Evolutionary conservation across 768 basidiomycete genomes (phyloP).

Genomic region (Podaxis sp.): DNA sequence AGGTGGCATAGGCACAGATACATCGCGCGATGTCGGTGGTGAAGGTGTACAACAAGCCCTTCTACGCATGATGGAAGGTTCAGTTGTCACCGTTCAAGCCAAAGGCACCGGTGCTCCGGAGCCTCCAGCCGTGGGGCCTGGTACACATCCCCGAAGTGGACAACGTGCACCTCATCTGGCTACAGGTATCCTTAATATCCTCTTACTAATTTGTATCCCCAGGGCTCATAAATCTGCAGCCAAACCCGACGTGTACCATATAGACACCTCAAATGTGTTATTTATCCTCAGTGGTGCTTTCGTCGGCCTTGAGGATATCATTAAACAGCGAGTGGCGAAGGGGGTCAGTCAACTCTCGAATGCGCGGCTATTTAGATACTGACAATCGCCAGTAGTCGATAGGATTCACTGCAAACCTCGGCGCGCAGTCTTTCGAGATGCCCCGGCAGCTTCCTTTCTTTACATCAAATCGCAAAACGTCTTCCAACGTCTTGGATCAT

Average conservation of each 20-base stretch:
- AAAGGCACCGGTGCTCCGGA: conserved; percentile 56
- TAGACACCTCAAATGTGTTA: conserved; percentile 90
- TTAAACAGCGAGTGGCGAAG: conserved; percentile 78
- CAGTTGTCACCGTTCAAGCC: conserved; percentile 76
- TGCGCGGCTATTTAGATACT: conserved; percentile 9
- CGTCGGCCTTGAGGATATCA: conserved; percentile 83
- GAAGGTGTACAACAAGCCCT: conserved; percentile 96
- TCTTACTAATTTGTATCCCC: not conserved
- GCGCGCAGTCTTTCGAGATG: conserved; percentile 32
- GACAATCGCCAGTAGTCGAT: conserved; percentile 63
- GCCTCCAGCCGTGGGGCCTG: conserved; percentile 41
- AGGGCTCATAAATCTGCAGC: conserved; percentile 24
- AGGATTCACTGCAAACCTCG: conserved; percentile 60
- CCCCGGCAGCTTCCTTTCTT: conserved; percentile 64
- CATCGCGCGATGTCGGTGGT: conserved; percentile 86
- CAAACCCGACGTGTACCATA: conserved; percentile 69
- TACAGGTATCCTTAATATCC: conserved; percentile 25
- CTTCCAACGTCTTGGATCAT: conserved; percentile 58
- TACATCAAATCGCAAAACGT: conserved; percentile 65
- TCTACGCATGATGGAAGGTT: conserved; percentile 93
- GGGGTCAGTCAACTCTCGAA: conserved; percentile 55
- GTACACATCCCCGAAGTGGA: conserved; percentile 49
- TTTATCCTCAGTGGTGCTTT: conserved; percentile 96
- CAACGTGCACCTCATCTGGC: conserved; percentile 46
- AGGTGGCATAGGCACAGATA: conserved; percentile 54